Conservation (phyloP, 495 filamentous ascomycete genomes). For the Penicillium arizonense region DNA sequence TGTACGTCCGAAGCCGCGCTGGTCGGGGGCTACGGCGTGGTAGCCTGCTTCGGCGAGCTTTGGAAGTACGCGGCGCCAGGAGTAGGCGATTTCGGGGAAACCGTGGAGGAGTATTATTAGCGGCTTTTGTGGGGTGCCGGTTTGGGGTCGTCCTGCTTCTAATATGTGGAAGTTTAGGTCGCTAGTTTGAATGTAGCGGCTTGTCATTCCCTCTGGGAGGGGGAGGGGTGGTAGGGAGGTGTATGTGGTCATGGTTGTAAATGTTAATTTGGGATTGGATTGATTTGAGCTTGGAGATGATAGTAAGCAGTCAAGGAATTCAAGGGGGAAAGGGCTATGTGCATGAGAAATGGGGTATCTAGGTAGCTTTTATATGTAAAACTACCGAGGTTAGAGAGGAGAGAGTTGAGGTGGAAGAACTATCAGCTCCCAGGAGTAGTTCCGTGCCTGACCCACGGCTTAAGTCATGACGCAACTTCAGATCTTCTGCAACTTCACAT, state of each 20-base stretch:
- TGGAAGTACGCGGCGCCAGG: conserved; percentile 64
- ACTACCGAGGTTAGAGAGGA: neutral
- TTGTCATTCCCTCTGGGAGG: conserved; percentile 50
- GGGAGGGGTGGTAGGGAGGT: conserved; percentile 40
- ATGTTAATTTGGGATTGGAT: neutral
- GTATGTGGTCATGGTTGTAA: conserved; percentile 5
- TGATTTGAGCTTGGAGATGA: neutral
- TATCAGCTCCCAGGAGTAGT: conserved; percentile 1
- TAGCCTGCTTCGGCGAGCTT: conserved; percentile 55
- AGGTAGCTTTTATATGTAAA: too few species aligned
- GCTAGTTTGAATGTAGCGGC: conserved; percentile 48
- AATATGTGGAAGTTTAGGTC: conserved; percentile 61
- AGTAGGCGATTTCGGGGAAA: conserved; percentile 67
- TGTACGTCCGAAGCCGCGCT: conserved; percentile 68
- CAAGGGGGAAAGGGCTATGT: too few species aligned
- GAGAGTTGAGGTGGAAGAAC: conserved; percentile 5
- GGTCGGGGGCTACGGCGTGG: conserved; percentile 64
- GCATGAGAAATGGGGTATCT: too few species aligned
- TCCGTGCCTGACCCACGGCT: conserved; percentile 15
- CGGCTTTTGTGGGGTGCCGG: conserved; percentile 38
- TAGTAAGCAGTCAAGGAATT: too few species aligned
- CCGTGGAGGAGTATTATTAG: conserved; percentile 65
- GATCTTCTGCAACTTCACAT: neutral
- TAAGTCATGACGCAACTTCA: conserved; percentile 36
- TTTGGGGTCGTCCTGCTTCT: conserved; percentile 41